Evolutionary conservation across 257 asterid species (phyloP), one percentile per base, ranked within the genome.

Genomic region (Solanum raphanifolium): DNA sequence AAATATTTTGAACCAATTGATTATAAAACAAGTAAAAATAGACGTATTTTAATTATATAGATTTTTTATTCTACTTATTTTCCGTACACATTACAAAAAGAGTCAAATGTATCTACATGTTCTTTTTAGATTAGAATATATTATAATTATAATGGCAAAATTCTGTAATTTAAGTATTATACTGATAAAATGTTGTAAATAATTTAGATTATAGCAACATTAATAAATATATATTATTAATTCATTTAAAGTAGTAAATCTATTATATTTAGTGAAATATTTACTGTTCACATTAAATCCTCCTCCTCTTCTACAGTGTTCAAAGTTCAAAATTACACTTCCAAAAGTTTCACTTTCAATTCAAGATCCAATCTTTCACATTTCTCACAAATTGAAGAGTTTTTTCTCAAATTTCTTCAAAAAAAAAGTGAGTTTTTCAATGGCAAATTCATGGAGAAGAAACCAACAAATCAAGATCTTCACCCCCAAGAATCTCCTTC

Each of bases 371-470:
- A 74, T 74, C 82, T 74, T 74, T 72, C 43, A 4, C 79, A 32
- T 71, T 71, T 31, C 41, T 16, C 41, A 71, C 41, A 69, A 1
- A 20, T 9, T 46, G 21, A 15, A 48, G 5, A 29, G 1, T 0
- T 3, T 35, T 35, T 73, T 32, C 12, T 32, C 43, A 10, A 72
- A 34, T 34, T 73, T 72, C 43, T 32, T 18, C 0, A 31, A 15
- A 15, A 48, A 48, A 48, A 69, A 69, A 25, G 4, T 23, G 74
- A 84, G n/a, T 36, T 84, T 27, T 29, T 13, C 36, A 87, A 97
- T 97, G 99, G 99, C 98, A 85, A 95, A 95, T 92, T 95, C 94
- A 18, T 97, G 98, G 99, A 95, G 90, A 92, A 94, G 98, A 93
- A 93, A 86, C 88, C 98, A 91, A 86, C 90, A 96, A 90, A 86